These are phyloP conservation scores for Forsythia suspensa DNA, from an alignment of 257 asterid genomes.

Conservation along the genomic window DNA sequence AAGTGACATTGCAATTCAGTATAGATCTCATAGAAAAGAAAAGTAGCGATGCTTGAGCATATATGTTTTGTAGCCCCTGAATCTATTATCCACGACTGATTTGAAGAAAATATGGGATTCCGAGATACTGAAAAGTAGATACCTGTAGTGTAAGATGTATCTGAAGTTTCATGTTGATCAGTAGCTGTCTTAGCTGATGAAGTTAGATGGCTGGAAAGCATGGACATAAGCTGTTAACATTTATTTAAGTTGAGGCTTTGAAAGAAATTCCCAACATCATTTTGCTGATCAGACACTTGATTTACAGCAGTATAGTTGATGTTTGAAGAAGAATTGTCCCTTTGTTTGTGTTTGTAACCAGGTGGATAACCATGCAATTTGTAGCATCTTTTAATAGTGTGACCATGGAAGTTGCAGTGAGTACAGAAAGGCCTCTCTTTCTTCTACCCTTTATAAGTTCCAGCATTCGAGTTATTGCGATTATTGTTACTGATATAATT, in stretches of 20 bases:
- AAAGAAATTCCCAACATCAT: no score
- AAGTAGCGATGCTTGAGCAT: not conserved
- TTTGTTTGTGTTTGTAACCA: not conserved
- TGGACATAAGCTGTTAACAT: not conserved
- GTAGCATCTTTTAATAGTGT: not conserved
- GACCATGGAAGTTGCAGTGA: not conserved
- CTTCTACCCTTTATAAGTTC: no score
- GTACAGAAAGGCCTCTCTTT: not conserved
- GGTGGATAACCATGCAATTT: not conserved
- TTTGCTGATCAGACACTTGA: not conserved
- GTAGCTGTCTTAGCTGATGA: not conserved
- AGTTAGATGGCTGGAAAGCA: not conserved
- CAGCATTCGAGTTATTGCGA: no score
- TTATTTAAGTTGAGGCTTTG: not conserved
- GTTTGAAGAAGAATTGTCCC: no score
- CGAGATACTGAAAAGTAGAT: no score
- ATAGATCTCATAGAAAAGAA: no score
- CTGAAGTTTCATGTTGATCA: not conserved
- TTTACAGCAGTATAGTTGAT: not conserved
- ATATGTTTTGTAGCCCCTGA: not conserved
- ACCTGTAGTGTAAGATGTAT: not conserved
- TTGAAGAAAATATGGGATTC: not conserved
- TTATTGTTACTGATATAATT: no score
- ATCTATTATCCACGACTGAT: accelerated
- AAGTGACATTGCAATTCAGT: not conserved